These are phyloP conservation scores for Candida sphagnicola DNA, from an alignment of 805 yeast genomes.

Conservation along the genomic window DNA sequence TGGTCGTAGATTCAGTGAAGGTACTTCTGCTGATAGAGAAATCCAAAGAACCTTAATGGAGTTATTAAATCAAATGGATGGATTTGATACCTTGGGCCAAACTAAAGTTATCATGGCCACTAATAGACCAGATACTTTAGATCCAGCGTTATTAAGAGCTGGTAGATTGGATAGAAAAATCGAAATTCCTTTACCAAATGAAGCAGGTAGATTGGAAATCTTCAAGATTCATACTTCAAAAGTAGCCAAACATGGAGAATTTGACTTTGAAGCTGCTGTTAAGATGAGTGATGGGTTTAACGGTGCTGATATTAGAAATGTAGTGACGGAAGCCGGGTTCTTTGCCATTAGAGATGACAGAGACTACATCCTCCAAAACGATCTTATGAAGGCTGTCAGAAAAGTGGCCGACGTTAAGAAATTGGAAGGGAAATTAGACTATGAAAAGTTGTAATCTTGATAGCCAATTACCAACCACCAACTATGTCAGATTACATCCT, in stretches of 20 bases:
- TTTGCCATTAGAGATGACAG: conserved; percentile 97
- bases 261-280: conserved; percentile 94
- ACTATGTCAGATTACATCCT: no score
- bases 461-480: no score
- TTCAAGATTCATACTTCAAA: conserved; percentile 88
- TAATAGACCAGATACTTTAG: conserved; percentile 97
- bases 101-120: conserved; percentile 99
- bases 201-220: conserved; percentile 89
- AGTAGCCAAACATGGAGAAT: conserved; percentile 88
- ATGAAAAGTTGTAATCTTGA: conserved; percentile 70
- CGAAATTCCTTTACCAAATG: conserved; percentile 94
- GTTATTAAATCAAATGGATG: conserved; percentile 96
- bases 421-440: conserved; percentile 92
- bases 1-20: conserved; percentile 95
- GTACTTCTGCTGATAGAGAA: conserved; percentile 98
- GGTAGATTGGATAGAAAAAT: conserved; percentile 96
- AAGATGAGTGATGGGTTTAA: conserved; percentile 99
- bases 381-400: conserved; percentile 95
- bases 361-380: conserved; percentile 89
- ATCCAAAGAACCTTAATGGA: conserved; percentile 98
- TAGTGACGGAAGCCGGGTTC: conserved; percentile 97
- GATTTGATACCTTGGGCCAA: conserved; percentile 93
- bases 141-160: conserved; percentile 95
- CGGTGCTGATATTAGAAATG: conserved; percentile 97
- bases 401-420: conserved; percentile 96